phyloP scores from a whole-genome alignment of 2,329 filamentous ascomycete species.

The Zasmidium cellare region DNA sequence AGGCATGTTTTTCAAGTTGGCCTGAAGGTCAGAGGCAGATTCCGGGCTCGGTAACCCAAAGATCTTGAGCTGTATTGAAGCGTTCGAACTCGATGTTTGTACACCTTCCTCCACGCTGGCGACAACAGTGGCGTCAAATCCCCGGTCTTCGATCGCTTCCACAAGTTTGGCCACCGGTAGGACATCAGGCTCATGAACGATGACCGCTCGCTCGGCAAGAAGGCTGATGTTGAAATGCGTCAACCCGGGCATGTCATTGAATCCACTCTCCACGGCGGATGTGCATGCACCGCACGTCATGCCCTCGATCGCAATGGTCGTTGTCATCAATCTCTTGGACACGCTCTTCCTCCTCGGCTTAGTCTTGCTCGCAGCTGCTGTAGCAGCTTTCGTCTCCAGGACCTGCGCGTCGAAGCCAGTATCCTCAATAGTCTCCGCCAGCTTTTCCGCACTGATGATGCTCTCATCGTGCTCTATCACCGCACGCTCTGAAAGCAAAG shows the following conservation, averaged over 20 bases:
- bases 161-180: constrained; percentile 72
- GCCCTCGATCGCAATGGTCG: constrained; percentile 85
- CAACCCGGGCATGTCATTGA: constrained; percentile 74
- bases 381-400: constrained; percentile 65
- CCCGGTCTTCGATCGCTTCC: constrained; percentile 83
- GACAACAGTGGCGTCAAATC: constrained; percentile 82
- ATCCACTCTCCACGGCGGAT: constrained; percentile 81
- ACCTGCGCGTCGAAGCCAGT: constrained; percentile 88
- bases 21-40: constrained; percentile 71
- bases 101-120: constrained; percentile 67
- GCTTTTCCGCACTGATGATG: constrained; percentile 69
- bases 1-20: constrained; percentile 61
- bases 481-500: constrained; percentile 92
- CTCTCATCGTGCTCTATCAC: constrained; percentile 85
- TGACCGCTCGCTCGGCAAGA: constrained; percentile 85
- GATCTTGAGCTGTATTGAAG: constrained; percentile 75
- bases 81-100: constrained; percentile 52
- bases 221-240: constrained; percentile 93
- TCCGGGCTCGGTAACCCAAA: constrained; percentile 75
- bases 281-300: constrained; percentile 99
- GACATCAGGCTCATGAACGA: constrained; percentile 75
- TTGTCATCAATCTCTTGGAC: constrained; percentile 57
- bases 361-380: constrained; percentile 35
- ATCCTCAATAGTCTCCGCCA: constrained; percentile 86
- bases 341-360: constrained; percentile 39